Percentiles rank a stretch among this genome's conserved stretches.
phyloP scores from a whole-genome alignment of 495 filamentous ascomycete species.

The Trichoderma reesei region DNA sequence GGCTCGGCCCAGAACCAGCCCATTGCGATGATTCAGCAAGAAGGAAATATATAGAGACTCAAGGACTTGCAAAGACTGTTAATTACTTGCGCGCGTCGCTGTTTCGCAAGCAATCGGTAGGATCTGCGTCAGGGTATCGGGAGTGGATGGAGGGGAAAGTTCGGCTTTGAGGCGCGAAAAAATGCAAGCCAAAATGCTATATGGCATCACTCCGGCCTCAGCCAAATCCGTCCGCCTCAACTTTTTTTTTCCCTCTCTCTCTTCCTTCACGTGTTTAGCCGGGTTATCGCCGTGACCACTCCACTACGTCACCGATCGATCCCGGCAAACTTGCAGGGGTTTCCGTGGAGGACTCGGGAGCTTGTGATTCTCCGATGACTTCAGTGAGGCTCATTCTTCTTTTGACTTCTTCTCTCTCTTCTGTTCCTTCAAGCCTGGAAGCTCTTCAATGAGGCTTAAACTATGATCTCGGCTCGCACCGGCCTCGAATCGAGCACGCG shows the following conservation, averaged over 20 bases:
- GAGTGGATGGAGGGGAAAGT: background rate
- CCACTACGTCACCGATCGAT: conserved; percentile 2
- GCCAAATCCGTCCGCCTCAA: background rate
- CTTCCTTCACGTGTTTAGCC: background rate
- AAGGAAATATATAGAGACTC: background rate
- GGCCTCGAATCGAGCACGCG: conserved; percentile 1
- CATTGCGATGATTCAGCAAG: conserved; percentile 40
- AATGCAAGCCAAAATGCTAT: background rate
- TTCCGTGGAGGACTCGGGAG: background rate
- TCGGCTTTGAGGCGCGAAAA: background rate
- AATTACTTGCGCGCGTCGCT: background rate
- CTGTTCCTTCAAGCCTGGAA: background rate
- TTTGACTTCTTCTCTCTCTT: background rate
- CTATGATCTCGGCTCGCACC: background rate
- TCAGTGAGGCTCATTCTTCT: background rate
- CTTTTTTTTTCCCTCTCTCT: background rate
- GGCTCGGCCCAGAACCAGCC: conserved; percentile 98
- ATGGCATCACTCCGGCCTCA: background rate
- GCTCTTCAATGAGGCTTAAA: background rate
- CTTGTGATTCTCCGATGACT: background rate
- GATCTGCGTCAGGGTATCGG: background rate
- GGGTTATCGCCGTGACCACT: background rate
- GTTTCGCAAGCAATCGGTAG: background rate
- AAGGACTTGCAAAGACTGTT: background rate
- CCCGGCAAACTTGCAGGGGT: background rate